These are phyloP conservation scores for Acarospora socialis DNA, from an alignment of 2,329 filamentous ascomycete genomes.

Conservation along the genomic window DNA sequence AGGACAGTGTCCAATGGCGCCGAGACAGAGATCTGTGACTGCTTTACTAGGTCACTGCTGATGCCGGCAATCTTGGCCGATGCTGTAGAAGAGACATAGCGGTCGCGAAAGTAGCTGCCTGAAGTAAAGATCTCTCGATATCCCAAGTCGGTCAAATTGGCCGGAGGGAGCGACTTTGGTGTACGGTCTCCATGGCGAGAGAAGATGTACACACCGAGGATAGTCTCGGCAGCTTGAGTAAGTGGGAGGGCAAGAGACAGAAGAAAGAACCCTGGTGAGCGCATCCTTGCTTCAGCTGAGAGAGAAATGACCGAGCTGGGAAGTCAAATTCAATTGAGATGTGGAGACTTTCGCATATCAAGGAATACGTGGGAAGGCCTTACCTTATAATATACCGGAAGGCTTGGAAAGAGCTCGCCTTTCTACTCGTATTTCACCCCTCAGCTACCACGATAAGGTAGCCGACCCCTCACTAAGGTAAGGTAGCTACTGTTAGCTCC, in stretches of 20 bases:
- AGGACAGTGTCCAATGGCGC: constrained; percentile 65
- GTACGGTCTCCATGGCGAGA: constrained; percentile 83
- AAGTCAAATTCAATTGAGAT: too few relatives aligned
- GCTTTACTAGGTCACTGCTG: constrained; percentile 49
- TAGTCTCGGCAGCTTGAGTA: constrained; percentile 41
- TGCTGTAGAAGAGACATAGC: constrained; percentile 54
- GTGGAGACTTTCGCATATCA: too few relatives aligned
- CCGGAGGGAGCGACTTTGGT: constrained; percentile 56
- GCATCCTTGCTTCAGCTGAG: too few relatives aligned
- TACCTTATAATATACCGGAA: too few relatives aligned
- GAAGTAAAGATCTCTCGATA: constrained; percentile 60
- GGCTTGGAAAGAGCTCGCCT: too few relatives aligned
- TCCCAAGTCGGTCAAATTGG: constrained; percentile 64
- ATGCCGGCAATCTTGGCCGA: constrained; percentile 50
- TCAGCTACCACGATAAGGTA: too few relatives aligned
- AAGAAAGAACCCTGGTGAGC: too few relatives aligned
- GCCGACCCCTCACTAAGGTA: too few relatives aligned
- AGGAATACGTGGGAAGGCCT: too few relatives aligned
- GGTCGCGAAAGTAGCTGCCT: constrained; percentile 59
- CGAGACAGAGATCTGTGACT: constrained; percentile 56
- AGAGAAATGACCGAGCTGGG: too few relatives aligned
- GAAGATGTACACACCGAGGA: constrained; percentile 76
- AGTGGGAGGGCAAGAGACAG: constrained; percentile 8
- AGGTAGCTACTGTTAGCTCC: too few relatives aligned
- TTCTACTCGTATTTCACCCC: too few relatives aligned